Evolutionary conservation across 305 asterid genomes (phyloP).

Genomic region (Lippia alba): DNA sequence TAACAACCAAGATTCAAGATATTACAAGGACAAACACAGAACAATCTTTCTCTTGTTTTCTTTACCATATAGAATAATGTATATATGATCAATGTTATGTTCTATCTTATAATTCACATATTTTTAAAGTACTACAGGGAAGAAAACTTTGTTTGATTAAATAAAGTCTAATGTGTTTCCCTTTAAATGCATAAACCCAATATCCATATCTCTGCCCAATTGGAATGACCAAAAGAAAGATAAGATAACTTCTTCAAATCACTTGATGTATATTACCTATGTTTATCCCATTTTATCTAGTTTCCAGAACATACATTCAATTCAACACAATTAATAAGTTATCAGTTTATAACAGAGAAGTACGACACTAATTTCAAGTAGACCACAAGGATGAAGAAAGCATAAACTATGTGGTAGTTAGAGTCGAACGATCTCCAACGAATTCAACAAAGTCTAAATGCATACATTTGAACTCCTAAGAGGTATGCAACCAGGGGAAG

Average conservation of each 20-base stretch:
- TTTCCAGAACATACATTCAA: background rate
- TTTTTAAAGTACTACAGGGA: background rate
- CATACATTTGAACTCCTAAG: background rate
- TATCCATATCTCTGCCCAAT: conserved; percentile 5
- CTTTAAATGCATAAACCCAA: background rate
- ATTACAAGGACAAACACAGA: conserved; percentile 10
- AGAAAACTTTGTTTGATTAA: background rate
- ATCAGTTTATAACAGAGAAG: too few relatives aligned
- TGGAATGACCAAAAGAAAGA: background rate
- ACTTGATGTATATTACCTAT: background rate
- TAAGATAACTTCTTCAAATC: background rate
- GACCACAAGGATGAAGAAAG: too few relatives aligned
- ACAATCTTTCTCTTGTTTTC: background rate
- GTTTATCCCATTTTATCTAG: background rate
- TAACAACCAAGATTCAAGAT: conserved; percentile 9
- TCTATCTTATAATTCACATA: conserved; percentile 12
- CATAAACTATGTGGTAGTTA: too few relatives aligned
- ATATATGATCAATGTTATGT: background rate
- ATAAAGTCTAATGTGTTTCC: background rate
- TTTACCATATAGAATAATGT: background rate
- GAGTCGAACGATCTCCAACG: conserved; percentile 2
- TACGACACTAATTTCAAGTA: too few relatives aligned
- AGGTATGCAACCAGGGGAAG: too few relatives aligned
- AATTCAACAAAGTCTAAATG: background rate
- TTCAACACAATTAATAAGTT: background rate